Conservation (phyloP, 306 rosid genomes). For the Sicyos baderoa region DNA sequence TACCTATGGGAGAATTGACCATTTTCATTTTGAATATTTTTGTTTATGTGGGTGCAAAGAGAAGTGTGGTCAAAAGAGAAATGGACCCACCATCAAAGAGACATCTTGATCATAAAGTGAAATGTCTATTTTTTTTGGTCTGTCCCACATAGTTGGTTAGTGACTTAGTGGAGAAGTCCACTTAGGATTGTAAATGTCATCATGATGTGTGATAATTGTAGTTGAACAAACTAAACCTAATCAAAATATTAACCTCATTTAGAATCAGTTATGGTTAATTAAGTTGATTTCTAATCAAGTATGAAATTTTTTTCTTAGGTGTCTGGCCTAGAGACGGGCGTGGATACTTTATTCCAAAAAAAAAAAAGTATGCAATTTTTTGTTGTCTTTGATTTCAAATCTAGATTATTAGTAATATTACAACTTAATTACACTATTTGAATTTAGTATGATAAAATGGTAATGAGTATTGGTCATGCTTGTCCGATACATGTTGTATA, state of each 20-base stretch:
- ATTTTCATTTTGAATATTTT: background rate
- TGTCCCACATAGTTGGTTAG: constrained; percentile 5
- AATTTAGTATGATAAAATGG: no score
- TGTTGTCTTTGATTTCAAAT: no score
- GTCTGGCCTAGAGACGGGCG: no score
- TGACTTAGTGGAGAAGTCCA: constrained; percentile 17
- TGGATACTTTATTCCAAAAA: no score
- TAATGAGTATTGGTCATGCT: no score
- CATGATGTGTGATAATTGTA: background rate
- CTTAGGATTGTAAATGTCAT: background rate
- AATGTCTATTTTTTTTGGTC: background rate
- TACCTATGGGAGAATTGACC: no score
- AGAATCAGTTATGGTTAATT: background rate
- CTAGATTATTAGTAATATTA: no score
- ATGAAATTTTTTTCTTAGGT: no score
- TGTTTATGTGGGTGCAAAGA: background rate
- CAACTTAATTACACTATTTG: no score
- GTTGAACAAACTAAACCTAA: background rate
- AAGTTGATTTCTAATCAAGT: background rate
- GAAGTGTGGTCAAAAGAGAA: constrained; percentile 2
- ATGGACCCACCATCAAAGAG: constrained; percentile 2
- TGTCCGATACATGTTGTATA: no score
- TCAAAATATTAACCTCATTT: background rate
- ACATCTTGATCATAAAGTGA: constrained; percentile 13
- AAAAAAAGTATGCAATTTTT: no score